A percentile compares a stretch with the other conserved stretches of the same genome.
Conservation (phyloP, 306 rosid species). For the Dryas octopetala region DNA sequence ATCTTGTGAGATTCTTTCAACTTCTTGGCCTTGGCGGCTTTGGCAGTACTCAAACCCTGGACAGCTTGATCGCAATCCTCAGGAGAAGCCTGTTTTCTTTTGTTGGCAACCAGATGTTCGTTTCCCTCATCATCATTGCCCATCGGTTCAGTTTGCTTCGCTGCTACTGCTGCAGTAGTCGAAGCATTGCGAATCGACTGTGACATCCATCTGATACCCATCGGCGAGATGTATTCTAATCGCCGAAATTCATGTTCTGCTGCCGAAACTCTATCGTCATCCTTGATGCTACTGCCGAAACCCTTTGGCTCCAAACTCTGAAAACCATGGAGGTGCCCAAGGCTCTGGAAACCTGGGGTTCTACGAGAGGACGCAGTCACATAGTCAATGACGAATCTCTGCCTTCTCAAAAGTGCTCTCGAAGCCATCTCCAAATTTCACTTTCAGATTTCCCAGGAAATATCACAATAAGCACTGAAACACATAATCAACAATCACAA, state of each 20-base stretch:
- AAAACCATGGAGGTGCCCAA: constrained; percentile 25
- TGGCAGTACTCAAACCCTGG: constrained; percentile 71
- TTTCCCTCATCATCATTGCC: constrained; percentile 35
- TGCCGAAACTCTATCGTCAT: constrained; percentile 13
- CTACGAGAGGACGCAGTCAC: constrained; percentile 29
- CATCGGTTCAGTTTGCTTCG: constrained; percentile 37
- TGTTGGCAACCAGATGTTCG: constrained; percentile 42
- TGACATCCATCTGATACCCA: constrained; percentile 42
- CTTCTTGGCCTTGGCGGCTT: constrained; percentile 87
- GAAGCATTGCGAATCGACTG: constrained; percentile 45
- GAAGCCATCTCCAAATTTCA: constrained; percentile 51
- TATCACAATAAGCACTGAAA: neutral
- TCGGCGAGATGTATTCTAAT: constrained; percentile 18
- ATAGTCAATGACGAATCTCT: constrained; percentile 37
- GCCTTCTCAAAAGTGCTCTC: constrained; percentile 58
- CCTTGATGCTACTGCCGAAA: constrained; percentile 13
- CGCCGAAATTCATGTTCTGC: constrained; percentile 20
- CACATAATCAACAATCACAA: neutral
- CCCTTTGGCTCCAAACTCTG: constrained; percentile 29
- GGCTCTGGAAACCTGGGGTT: constrained; percentile 34
- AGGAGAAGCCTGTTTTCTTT: constrained; percentile 79
- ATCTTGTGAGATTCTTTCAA: constrained; percentile 53
- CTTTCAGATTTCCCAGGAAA: constrained; percentile 17
- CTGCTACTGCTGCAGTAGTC: constrained; percentile 34
- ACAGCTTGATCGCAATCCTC: constrained; percentile 97